phyloP scores from a whole-genome alignment of 2,329 filamentous ascomycete genomes.

The Fusarium guadeloupense region DNA sequence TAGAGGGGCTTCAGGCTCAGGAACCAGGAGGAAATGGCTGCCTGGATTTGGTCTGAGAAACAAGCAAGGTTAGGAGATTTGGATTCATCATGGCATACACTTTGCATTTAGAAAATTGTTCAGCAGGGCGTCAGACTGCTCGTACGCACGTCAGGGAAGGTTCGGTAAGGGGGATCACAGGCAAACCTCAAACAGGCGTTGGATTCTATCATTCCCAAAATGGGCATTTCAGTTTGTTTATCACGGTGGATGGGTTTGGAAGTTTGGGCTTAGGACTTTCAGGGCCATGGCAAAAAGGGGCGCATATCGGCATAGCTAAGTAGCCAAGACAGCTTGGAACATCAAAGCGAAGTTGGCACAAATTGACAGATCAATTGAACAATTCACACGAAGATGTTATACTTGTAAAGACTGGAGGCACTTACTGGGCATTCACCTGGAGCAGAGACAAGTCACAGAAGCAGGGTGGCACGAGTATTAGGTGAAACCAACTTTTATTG shows the following conservation, averaged over 20 bases:
- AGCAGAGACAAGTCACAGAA: neutral
- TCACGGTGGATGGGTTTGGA: slow-evolving; percentile 6
- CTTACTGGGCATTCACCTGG: neutral
- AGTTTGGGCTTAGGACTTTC: slow-evolving; percentile 14
- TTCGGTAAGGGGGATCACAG: neutral
- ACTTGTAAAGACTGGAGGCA: neutral
- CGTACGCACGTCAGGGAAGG: slow-evolving; percentile 10
- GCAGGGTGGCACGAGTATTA: neutral
- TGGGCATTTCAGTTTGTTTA: slow-evolving; percentile 17
- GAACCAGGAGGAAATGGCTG: slow-evolving; percentile 50
- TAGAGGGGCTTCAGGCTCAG: slow-evolving; percentile 34
- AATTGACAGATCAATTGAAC: slow-evolving; percentile 36
- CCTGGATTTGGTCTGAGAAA: slow-evolving; percentile 47
- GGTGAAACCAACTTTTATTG: slow-evolving; percentile 11
- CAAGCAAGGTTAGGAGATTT: slow-evolving; percentile 41
- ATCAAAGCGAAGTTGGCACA: slow-evolving; percentile 33
- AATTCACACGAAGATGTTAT: neutral
- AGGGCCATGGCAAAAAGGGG: slow-evolving; percentile 4
- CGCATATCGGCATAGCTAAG: slow-evolving; percentile 15
- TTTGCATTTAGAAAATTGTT: slow-evolving; percentile 13
- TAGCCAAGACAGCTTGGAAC: slow-evolving; percentile 1
- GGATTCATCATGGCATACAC: slow-evolving; percentile 24
- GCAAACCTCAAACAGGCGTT: slow-evolving; percentile 28
- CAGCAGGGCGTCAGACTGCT: slow-evolving; percentile 15
- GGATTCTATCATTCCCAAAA: slow-evolving; percentile 33